Evolutionary conservation across 768 basidiomycete species (phyloP), one percentile per base, ranked within the genome.

Genomic region (Mycena venus): DNA sequence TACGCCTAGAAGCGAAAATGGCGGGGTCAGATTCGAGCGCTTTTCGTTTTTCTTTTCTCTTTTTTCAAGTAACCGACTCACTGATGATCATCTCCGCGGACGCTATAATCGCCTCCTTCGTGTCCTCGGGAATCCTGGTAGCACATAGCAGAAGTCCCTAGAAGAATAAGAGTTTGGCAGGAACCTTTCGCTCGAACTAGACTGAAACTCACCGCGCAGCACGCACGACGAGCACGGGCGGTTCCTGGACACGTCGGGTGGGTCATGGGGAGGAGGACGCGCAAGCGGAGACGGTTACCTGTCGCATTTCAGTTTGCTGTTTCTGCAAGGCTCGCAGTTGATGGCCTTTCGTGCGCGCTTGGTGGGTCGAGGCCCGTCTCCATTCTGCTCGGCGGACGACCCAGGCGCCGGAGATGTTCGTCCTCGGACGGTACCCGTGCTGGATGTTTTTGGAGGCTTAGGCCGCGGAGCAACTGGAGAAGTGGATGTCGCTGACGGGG

Each of bases 171-270:
- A 25, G 55, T 68, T 75, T 15, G 31, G 66, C 56, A 51, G 53
- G 66, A 63, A 40, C 53, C 71, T 72, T 58, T 55, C 62, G 75
- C 60, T 67, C 65, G 59, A 17, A 44, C 7, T 40, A 60, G 66
- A 66, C 32, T 64, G 66, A 63, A 85, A n/a, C 89, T 72, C 66
- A 92, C 94, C 95, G 85, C 95, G 88, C 77, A 96, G 86, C 56
- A 96, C 94, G 82, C 95, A 96, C 23, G 94, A 95, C 4, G 95
- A 95, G 79, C 95, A 96, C n/a, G 95, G 95, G 14, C 94, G 92
- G 79, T 93, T 95, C 83, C 95, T 95, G 81, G 0, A 62, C 69
- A 36, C 49, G 70, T 68, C 49, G 72, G 61, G 71, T 47, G 58
- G 53, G 23, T 49, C 34, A 44, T 25, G 31, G 66, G 64, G 36